Evolutionary conservation across 2,329 filamentous ascomycete species (phyloP).

Genomic region (Coniochaeta hoffmannii): DNA sequence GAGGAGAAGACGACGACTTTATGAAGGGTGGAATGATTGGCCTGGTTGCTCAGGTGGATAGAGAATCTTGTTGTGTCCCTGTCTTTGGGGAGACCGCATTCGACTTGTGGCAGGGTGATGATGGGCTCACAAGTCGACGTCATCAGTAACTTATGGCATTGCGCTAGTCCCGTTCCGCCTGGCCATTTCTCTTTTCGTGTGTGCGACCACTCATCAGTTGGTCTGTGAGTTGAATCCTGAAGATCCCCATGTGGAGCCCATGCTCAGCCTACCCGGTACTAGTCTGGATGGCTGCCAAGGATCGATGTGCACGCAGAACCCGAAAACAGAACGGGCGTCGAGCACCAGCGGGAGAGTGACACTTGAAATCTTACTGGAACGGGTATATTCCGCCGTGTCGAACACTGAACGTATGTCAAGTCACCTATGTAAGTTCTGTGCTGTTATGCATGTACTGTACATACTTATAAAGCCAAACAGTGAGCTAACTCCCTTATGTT

Average conservation of each 20-base stretch:
- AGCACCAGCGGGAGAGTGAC: no score
- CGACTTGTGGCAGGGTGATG: neutral
- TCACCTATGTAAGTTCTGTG: no score
- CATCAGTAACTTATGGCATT: neutral
- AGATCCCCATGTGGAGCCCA: neutral
- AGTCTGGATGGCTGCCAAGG: no score
- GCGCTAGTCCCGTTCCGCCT: neutral
- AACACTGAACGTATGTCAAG: no score
- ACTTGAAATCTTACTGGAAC: no score
- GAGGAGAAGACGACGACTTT: neutral
- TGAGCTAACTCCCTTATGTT: no score
- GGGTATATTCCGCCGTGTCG: no score
- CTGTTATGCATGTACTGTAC: no score
- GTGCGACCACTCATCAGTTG: neutral
- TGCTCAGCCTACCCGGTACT: no score
- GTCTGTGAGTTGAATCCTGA: neutral
- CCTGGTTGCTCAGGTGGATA: neutral
- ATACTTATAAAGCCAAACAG: no score
- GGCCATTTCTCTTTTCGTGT: neutral
- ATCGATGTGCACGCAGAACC: no score
- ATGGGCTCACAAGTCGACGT: neutral
- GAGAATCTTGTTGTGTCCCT: neutral
- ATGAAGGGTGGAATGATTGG: neutral
- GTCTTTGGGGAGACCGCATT: neutral
- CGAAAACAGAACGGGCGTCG: no score